Conservation (phyloP, 2,329 filamentous ascomycete species). For the Diaporthe aspalathi region DNA sequence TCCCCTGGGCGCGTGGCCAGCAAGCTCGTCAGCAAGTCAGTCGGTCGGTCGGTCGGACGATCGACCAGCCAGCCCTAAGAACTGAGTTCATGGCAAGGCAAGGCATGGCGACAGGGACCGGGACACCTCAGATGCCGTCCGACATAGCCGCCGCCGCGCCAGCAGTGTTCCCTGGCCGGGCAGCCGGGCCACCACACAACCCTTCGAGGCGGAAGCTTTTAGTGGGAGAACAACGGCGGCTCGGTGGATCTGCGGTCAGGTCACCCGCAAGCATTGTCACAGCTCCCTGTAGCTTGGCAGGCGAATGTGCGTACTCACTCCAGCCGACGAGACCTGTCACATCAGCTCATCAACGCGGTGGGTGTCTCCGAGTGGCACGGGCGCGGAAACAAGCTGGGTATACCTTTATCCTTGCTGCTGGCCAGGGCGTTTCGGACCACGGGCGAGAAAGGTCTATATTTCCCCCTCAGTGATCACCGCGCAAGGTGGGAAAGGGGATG, state of each 20-base stretch:
- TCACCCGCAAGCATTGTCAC: not conserved
- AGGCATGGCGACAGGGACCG: not conserved
- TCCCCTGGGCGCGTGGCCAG: no score
- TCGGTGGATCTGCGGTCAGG: not conserved
- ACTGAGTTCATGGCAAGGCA: not conserved
- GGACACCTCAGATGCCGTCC: not conserved
- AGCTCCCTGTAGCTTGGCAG: conserved; percentile 21
- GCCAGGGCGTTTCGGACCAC: conserved; percentile 17
- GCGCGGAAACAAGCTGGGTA: not conserved
- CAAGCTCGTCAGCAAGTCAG: not conserved
- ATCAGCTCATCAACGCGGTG: conserved; percentile 17
- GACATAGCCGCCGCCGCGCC: not conserved
- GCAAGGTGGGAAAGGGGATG: not conserved
- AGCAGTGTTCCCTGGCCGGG: not conserved
- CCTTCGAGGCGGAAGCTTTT: not conserved
- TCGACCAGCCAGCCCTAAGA: not conserved
- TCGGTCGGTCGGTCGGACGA: not conserved
- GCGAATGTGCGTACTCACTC: not conserved
- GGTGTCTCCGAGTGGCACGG: conserved; percentile 2
- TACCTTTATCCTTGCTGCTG: not conserved
- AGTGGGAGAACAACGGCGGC: not conserved
- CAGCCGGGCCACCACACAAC: not conserved
- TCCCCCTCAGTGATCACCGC: not conserved
- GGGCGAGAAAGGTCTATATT: not conserved
- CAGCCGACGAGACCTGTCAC: not conserved